Evolutionary conservation across 495 filamentous ascomycete genomes (phyloP).

Genomic region (Talaromyces adpressus): DNA sequence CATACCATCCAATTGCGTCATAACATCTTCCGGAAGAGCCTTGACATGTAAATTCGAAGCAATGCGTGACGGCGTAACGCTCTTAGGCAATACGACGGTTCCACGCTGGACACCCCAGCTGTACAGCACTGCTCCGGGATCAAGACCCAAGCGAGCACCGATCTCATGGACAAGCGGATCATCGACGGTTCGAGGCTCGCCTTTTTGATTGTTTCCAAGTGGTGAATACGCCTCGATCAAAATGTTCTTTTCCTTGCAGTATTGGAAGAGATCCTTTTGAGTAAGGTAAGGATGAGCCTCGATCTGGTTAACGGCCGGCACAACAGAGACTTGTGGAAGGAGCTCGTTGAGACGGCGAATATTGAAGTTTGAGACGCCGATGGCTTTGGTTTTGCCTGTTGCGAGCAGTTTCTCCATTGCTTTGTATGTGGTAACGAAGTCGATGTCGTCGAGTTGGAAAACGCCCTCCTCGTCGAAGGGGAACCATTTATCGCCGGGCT

Average conservation of each 20-base stretch:
- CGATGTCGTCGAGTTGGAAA: slow-evolving; percentile 25
- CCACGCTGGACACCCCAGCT: slow-evolving; percentile 80
- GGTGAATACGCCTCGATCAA: slow-evolving; percentile 46
- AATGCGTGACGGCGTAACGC: slow-evolving; percentile 50
- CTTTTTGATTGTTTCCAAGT: slow-evolving; percentile 47
- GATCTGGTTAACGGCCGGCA: slow-evolving; percentile 75
- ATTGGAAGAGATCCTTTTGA: slow-evolving; percentile 48
- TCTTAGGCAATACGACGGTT: slow-evolving; percentile 54
- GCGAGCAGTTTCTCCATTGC: slow-evolving; percentile 57
- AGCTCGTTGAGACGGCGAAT: slow-evolving; percentile 56
- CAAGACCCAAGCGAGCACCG: slow-evolving; percentile 61
- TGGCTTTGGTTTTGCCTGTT: slow-evolving; percentile 51
- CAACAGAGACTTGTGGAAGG: slow-evolving; percentile 53
- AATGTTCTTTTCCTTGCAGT: slow-evolving; percentile 28
- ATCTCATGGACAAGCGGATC: slow-evolving; percentile 54
- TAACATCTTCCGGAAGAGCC: slow-evolving; percentile 27
- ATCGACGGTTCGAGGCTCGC: slow-evolving; percentile 39
- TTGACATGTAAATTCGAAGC: slow-evolving; percentile 49
- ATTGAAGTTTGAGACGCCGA: slow-evolving; percentile 78
- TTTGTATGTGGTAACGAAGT: slow-evolving; percentile 60
- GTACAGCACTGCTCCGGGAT: slow-evolving; percentile 65
- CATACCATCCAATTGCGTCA: slow-evolving; percentile 22
- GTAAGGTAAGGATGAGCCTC: slow-evolving; percentile 83
- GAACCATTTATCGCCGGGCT: slow-evolving; percentile 24
- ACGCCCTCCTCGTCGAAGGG: slow-evolving; percentile 34